Base-by-base conservation (phyloP, 768 basidiomycete genomes). In the Mycena albidolilacea region DNA sequence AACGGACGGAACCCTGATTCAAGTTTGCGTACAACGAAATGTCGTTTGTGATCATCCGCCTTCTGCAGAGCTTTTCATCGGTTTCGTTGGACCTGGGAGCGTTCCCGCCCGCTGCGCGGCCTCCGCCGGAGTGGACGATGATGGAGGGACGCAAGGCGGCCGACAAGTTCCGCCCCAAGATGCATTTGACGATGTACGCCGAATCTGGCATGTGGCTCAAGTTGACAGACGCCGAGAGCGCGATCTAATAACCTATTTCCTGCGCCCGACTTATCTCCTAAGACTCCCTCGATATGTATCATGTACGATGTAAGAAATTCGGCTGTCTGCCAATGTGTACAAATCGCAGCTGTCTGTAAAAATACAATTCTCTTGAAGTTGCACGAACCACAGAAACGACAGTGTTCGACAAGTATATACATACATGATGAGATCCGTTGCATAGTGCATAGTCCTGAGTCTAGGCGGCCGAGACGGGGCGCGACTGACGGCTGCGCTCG, bases 21-120 rank as follows among this genome's bases (percentile, higher is more conserved):
- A 41, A 80, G 77, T 79, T 80, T 43, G 80, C 80, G 11, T 79
- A 80, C 67, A 79, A 79, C 72, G 81, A 84, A 65, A 78, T 90
- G 80, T 91, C 91, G 1, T 92, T 91, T 81, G 84, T 92, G 78
- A 78, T 92, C 63, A 85, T 93, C 67, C 86, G 90, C 4, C 83
- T 93, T 37, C 80, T 92, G n/a, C 92, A 93, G 77, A 83, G 81
- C 50, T 92, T 92, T 79, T 82, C 83, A 0, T 83, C 83, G 0
- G 81, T 92, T 54, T 78, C 81, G 6, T 82, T 92, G 12, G 88
- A 86, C 38, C 79, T 82, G 12, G 84, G 84, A 2, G 85, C 89
- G 0, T 83, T 86, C 64, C 87, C 86, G 0, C 84, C 85, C 0
- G 86, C 83, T 15, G 83, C 85, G 3, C 81, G 80, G 8, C 87